Base-by-base conservation (phyloP, 139 green algal genomes). In the Bryopsis sp. region DNA sequence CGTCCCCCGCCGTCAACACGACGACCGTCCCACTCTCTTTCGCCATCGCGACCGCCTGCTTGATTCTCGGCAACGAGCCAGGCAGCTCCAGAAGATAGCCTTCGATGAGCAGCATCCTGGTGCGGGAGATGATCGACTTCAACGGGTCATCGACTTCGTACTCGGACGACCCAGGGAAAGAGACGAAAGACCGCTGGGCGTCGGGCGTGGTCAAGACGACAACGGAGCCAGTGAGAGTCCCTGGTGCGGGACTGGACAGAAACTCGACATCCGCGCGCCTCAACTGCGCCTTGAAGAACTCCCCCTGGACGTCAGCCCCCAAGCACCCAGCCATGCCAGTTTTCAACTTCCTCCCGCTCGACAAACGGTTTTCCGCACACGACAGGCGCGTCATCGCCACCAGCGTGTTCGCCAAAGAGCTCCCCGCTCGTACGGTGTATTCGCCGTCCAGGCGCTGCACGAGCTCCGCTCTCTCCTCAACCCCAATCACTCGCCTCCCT, bases 141-240 rank as follows among this genome's bases (percentile, higher is more conserved):
- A 82, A 43, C 33, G 67, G 48, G 0, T 82, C 61, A 2, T 66
- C 63, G 48, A 94, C 31, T 28, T 28, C 19, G 6, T 70, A 39
- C 3, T 72, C 66, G 3, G 60, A 19, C 4, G 66, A 75, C 60
- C 83, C 86, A 37, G 91, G 83, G 77, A 91, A 95, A 2, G 83
- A 88, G 24, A 97, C 78, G 78, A 97, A 95, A 38, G 85, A 92
- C 34, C 92, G 80, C 76, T 97, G 86, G 5, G 90, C 92, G 71
- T 97, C 92, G 1, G 82, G 80, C 0, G 88, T 95, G 22, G 88
- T 95, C 22, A 97, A 75, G 29, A 97, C 92, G 28, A 94, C 79
- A 15, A 95, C 90, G 0, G 85, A 94, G 69, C 91, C 91, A 5
- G 84, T 92, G 43, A 74, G 62, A 6, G 43, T 39, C 6, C n/a